Evolutionary conservation across 176 grass and related monocot species (phyloP), one percentile per base, ranked within the genome.

Genomic region (Carex pumila): DNA sequence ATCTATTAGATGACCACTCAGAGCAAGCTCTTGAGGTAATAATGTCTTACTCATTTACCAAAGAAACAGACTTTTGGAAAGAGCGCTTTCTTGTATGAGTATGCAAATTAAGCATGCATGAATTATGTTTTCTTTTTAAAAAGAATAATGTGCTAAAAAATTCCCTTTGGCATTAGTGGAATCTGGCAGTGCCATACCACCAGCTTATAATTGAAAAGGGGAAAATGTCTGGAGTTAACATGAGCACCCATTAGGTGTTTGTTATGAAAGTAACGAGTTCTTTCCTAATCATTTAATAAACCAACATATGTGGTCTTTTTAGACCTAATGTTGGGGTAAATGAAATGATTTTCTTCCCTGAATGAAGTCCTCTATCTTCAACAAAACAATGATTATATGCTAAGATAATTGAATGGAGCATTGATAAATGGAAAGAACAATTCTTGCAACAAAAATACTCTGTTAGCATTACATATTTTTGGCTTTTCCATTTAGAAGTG

Each of bases 1-100:
- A 75, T 85, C 92, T 98, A 84, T 80, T 98, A 82, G 95, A 98
- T 76, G 89, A 98, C 75, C 85, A 95, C 79, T 90, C 91, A 37
- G 71, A 84, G 64, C 68, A 89, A 71, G 92, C 95, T 93, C 79
- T 98, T 79, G 88, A 98, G 95, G 95, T 98, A 90, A 39, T 80
- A 90, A 39, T 80, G 74, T n/a, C 17, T 64, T 62, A n/a, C 74
- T 74, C 57, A 6, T 72, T 81, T 85, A 77, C 87, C 52, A 75
- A 22, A 67, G 83, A 5, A 25, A 53, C 58, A 37, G 47, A 59
- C 52, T 79, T 78, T 87, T 68, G 15, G 36, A 77, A 49, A 55
- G 6, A 77, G 25, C 22, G 56, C 13, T 49, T 17, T 21, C 34
- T 12, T 32, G 30, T 77, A 10, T 43, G 17, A 9, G 25, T 12